Conservation (phyloP, 768 basidiomycete species). For the Hygrocybe punicea region DNA sequence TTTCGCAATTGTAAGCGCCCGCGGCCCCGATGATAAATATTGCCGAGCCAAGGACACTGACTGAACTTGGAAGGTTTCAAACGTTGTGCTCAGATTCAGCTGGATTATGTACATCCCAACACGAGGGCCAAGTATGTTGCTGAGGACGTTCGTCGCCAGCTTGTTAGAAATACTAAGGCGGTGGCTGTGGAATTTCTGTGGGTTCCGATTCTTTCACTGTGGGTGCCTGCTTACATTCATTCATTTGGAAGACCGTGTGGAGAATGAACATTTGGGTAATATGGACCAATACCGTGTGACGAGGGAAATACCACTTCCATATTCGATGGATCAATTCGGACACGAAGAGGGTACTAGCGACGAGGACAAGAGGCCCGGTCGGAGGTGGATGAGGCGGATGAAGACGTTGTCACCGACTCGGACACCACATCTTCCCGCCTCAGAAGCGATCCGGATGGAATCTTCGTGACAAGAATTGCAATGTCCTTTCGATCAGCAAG, state of each 20-base stretch:
- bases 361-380: slow-evolving; percentile 31
- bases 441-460: background rate
- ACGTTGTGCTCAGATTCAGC: slow-evolving; percentile 72
- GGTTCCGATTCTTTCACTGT: slow-evolving; percentile 25
- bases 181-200: slow-evolving; percentile 91
- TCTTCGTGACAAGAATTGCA: background rate
- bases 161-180: slow-evolving; percentile 76
- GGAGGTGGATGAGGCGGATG: background rate
- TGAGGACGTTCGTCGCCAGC: slow-evolving; percentile 66
- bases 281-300: slow-evolving; percentile 90
- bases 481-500: no score
- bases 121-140: slow-evolving; percentile 43
- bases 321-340: slow-evolving; percentile 53
- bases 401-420: slow-evolving; percentile 45
- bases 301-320: slow-evolving; percentile 81
- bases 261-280: slow-evolving; percentile 92
- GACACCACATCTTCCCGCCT: slow-evolving; percentile 51
- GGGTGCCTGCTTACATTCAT: slow-evolving; percentile 36
- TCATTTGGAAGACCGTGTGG: slow-evolving; percentile 59
- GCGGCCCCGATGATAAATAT: background rate
- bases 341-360: slow-evolving; percentile 29
- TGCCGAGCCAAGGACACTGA: slow-evolving; percentile 15
- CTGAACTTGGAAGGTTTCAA: slow-evolving; percentile 49
- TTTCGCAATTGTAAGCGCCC: slow-evolving; percentile 59
- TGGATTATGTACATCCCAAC: slow-evolving; percentile 79